Evolutionary conservation across 2,329 filamentous ascomycete species (phyloP).

Genomic region (Diaporthe citri): DNA sequence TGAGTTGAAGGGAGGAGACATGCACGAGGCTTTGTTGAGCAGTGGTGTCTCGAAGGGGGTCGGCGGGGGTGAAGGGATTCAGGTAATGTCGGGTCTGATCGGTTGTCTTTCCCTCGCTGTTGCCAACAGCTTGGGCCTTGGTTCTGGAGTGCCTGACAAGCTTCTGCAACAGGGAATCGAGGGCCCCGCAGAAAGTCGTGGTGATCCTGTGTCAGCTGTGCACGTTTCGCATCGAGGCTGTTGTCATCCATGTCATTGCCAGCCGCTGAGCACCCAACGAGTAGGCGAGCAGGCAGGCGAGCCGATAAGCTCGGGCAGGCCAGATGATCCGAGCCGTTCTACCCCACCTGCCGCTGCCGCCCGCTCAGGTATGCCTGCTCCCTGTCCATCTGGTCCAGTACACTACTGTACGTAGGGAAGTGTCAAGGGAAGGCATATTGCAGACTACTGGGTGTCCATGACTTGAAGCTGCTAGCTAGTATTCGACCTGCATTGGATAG

Average conservation of each 20-base stretch:
- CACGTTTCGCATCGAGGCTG: constrained; percentile 26
- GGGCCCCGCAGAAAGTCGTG: constrained; percentile 29
- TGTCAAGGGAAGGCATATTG: background rate
- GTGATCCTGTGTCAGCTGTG: constrained; percentile 31
- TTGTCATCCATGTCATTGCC: constrained; percentile 18
- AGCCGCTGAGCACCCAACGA: background rate
- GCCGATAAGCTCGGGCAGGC: constrained; percentile 23
- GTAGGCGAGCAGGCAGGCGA: background rate
- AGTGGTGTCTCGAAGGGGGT: background rate
- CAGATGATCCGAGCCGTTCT: constrained; percentile 30
- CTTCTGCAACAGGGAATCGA: constrained; percentile 27
- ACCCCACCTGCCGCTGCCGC: constrained; percentile 15
- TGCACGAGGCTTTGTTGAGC: constrained; percentile 34
- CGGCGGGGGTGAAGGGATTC: background rate
- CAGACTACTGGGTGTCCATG: background rate
- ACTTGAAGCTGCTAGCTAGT: no score
- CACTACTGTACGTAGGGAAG: background rate
- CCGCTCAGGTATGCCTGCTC: background rate
- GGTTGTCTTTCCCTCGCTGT: constrained; percentile 3
- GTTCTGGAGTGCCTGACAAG: constrained; percentile 19
- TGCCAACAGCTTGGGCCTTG: constrained; percentile 8
- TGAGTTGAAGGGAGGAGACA: constrained; percentile 39
- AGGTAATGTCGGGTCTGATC: background rate
- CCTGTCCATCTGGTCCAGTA: background rate
- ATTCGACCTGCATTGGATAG: background rate